These are phyloP conservation scores for Cryphonectria naterciae DNA, from an alignment of 2,329 filamentous ascomycete species.

Conservation along the genomic window DNA sequence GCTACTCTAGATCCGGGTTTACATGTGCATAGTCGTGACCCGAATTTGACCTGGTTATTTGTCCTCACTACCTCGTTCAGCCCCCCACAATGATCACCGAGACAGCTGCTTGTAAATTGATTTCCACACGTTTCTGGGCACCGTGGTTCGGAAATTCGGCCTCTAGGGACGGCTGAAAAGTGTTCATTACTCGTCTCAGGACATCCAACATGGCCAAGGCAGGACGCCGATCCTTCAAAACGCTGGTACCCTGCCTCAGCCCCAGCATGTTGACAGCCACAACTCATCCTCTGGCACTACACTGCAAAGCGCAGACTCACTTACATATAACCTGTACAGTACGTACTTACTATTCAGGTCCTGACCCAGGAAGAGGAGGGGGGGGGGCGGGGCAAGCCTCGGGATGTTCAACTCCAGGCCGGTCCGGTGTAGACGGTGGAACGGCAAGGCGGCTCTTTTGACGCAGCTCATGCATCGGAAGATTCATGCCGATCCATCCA, in stretches of 20 bases:
- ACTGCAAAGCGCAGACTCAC: background rate
- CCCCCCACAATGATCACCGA: background rate
- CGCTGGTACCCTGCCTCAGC: background rate
- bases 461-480: slow-evolving; percentile 4
- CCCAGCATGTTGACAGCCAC: background rate
- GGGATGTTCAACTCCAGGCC: background rate
- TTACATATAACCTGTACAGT: background rate
- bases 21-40: background rate
- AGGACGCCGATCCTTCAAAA: background rate
- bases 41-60: background rate
- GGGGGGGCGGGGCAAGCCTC: background rate
- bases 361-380: background rate
- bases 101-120: background rate
- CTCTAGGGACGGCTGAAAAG: background rate
- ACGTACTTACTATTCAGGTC: background rate
- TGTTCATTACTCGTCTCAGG: background rate
- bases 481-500: background rate
- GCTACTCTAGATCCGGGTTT: background rate
- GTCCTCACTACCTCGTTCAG: background rate
- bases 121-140: background rate
- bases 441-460: background rate
- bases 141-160: background rate
- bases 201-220: background rate
- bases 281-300: background rate
- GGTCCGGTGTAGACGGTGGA: background rate